Evolutionary conservation across 164 flowering plant genomes (phyloP).

Genomic region (Liquidambar formosana): DNA sequence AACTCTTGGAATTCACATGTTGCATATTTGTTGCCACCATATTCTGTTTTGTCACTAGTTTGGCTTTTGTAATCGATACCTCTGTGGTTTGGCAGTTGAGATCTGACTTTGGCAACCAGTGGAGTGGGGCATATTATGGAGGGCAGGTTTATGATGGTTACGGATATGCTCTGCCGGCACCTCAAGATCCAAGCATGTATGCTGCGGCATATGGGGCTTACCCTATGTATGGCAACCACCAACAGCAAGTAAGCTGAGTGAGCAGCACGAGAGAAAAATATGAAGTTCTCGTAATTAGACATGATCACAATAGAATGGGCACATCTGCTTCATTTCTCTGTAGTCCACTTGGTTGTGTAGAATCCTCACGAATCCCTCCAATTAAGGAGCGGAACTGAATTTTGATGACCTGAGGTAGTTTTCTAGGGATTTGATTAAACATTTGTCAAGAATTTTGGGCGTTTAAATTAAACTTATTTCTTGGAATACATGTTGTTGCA

Average conservation of each 20-base stretch:
- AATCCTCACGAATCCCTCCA: slow-evolving; percentile 33
- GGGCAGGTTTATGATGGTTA: slow-evolving; percentile 76
- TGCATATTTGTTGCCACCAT: neutral
- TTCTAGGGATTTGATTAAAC: slow-evolving; percentile 30
- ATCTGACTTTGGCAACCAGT: slow-evolving; percentile 61
- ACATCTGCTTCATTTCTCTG: slow-evolving; percentile 12
- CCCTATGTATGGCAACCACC: slow-evolving; percentile 74
- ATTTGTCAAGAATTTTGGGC: slow-evolving; percentile 34
- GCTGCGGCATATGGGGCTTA: slow-evolving; percentile 77
- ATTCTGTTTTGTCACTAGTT: neutral
- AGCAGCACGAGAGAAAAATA: slow-evolving; percentile 8
- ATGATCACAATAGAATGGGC: slow-evolving; percentile 8
- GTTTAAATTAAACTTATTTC: slow-evolving; percentile 22
- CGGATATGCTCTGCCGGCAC: slow-evolving; percentile 64
- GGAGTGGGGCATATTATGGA: slow-evolving; percentile 78
- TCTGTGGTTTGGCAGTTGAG: slow-evolving; percentile 47
- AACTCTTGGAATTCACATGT: neutral
- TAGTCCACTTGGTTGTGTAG: slow-evolving; percentile 33
- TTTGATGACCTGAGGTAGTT: slow-evolving; percentile 40
- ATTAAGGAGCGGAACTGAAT: slow-evolving; percentile 52
- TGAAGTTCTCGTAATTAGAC: slow-evolving; percentile 5
- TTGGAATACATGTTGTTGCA: slow-evolving; percentile 24
- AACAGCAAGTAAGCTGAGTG: slow-evolving; percentile 85
- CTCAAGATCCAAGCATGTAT: slow-evolving; percentile 78
- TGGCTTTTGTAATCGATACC: neutral